Evolutionary conservation across 2,329 filamentous ascomycete species (phyloP), one percentile per base, ranked within the genome.

Genomic region (Westerdykella sp.): DNA sequence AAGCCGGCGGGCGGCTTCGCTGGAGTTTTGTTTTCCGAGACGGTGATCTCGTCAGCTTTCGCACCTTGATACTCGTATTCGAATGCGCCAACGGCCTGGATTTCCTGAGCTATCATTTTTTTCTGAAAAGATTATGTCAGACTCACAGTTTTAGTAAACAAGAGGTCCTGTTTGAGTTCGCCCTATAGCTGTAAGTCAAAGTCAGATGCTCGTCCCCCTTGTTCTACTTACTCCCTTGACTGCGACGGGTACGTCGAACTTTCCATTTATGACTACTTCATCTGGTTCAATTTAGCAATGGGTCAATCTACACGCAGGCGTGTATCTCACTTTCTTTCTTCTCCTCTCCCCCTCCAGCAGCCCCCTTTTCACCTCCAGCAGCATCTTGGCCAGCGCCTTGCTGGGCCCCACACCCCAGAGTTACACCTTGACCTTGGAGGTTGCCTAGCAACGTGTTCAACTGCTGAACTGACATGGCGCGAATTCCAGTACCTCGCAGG

Each of bases 91-190:
- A 57, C 45, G 9, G 54, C 49, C 51, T 54, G 28, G 3, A 32
- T 14, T 14, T 5, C 23, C 30, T 47, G 9, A 45, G 45, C 16
- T n/a, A 2, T n/a, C 5, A 23, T 0, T 6, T 11, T 6, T 11
- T 31, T 11, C 34, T 3, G 36, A 11, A 34, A 16, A 14, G 1
- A 18, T 6, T 12, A 14, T 30, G 15, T 10, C 21, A 4, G 14
- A 42, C 43, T 34, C 45, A 51, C 50, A 41, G 48, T 53, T n/a
- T 45, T 46, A 5, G 54, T 55, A 43, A 53, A 56, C 9, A 50
- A 35, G n/a, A 52, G 44, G 34, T 56, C 54, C 44, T 56, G 54
- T 23, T 56, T 56, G 38, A 56, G 40, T 12, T 55, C 54, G 13
- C 51, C 52, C 47, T 49, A 16, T 10, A 12, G 16, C 12, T 12